Base-by-base conservation (phyloP, 1,284 basidiomycete species). In the Boletellus deceptivus region DNA sequence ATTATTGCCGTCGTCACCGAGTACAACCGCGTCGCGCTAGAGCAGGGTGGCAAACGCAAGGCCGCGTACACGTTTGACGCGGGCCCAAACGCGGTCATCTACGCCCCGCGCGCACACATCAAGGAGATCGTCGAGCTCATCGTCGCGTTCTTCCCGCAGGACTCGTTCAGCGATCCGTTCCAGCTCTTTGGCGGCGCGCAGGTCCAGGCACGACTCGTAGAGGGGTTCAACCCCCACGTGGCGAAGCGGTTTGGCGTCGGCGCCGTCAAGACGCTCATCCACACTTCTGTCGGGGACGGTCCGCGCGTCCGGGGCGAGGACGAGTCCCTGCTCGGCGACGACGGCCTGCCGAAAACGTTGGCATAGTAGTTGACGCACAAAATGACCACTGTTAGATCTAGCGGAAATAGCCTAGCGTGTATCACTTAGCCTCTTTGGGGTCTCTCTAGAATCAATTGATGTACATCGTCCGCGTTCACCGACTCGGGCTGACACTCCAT, bases 31-130 rank as follows among this genome's bases (percentile, higher is more conserved):
- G 77, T 91, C 34, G 79, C 84, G 3, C 68, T 86, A 41, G 83
- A 73, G 41, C 71, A 72, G 9, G 83, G 84, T 0, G 76, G 82
- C 2, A 79, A 83, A 53, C 75, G 84, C 66, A 84, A 91, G 64
- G 95, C 91, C 0, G 96, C 95, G 34, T 99, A 99, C 75, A 99
- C 97, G 6, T 99, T 91, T 68, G 97, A 99, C 64, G 97, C 96
- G 0, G 96, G 96, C 35, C 97, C 97, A 31, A 99, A 99, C 72
- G 96, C 96, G 1, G 97, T 99, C 61, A 93, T 99, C 63, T 99
- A 99, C 72, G 83, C 93, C 0, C 82, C 83, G 18, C 79, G 89
- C 66, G 77, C 82, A 60, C 83, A 94, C 72, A 76, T 95, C 65
- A 80, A 81, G 57, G 81, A 86, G 70, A 86, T 98, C 59, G 74